phyloP scores from a whole-genome alignment of 2,329 filamentous ascomycete genomes.

The Colletotrichum sp. region DNA sequence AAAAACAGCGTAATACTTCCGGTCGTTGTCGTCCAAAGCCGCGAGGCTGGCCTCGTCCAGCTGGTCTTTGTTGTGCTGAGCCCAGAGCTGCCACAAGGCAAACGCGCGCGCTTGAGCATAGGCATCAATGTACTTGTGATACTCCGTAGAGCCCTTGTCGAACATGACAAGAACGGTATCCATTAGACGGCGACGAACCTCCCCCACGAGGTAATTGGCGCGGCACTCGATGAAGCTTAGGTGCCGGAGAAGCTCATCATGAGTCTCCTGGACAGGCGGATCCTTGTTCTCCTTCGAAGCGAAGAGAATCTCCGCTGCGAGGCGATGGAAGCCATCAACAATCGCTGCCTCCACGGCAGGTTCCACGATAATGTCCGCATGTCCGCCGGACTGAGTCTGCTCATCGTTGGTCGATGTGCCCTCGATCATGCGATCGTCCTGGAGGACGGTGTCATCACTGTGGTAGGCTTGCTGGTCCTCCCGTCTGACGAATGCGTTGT shows the following conservation, averaged over 20 bases:
- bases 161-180: neutral
- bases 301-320: neutral
- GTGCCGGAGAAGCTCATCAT: no score
- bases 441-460: neutral
- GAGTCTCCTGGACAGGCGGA: neutral
- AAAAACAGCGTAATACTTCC: neutral
- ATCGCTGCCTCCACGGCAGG: neutral
- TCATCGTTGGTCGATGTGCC: accelerated
- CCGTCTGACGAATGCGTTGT: neutral
- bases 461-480: accelerated
- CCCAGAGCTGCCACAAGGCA: no score
- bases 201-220: accelerated
- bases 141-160: no score
- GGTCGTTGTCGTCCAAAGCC: neutral
- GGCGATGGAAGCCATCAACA: neutral
- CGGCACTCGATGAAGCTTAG: no score
- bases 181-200: neutral
- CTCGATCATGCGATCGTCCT: neutral
- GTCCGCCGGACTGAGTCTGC: neutral
- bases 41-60: no score
- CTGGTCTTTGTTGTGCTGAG: no score
- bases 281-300: neutral
- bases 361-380: neutral
- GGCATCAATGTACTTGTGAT: no score
- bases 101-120: no score